These are phyloP conservation scores for Anthracocystis setariae DNA, from an alignment of 1,284 basidiomycete genomes.

Conservation along the genomic window DNA sequence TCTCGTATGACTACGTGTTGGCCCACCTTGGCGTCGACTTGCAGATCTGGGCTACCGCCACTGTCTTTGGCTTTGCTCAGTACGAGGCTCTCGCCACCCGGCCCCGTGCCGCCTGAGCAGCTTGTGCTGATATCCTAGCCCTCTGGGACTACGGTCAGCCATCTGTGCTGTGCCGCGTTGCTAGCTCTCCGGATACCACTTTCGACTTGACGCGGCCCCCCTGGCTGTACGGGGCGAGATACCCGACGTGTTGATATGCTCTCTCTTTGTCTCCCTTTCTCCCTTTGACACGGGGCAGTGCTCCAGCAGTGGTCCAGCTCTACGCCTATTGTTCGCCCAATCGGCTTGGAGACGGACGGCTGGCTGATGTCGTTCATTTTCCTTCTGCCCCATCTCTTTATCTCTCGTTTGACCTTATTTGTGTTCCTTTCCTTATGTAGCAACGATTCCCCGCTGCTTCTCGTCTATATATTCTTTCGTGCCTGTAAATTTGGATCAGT, in stretches of 20 bases:
- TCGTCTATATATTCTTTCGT: background rate
- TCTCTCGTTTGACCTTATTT: background rate
- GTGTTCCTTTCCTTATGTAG: background rate
- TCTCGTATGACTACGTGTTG: conserved; percentile 49
- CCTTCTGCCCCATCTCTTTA: background rate
- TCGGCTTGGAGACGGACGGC: background rate
- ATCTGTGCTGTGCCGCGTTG: conserved; percentile 17
- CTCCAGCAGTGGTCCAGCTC: too few relatives aligned
- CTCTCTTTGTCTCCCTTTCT: background rate
- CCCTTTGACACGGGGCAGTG: too few relatives aligned
- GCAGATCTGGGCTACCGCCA: conserved; percentile 54
- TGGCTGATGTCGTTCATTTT: background rate
- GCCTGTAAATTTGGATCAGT: background rate
- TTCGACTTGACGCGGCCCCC: conserved; percentile 2
- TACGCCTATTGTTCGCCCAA: background rate
- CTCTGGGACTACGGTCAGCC: too few relatives aligned
- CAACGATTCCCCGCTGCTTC: background rate
- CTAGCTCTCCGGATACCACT: conserved; percentile 9
- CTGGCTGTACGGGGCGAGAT: conserved; percentile 22
- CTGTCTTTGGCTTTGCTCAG: conserved; percentile 46
- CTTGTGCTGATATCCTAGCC: background rate
- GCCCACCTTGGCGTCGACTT: conserved; percentile 43
- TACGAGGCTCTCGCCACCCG: conserved; percentile 50
- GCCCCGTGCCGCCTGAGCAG: conserved; percentile 39
- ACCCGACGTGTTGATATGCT: conserved; percentile 15